phyloP scores from a whole-genome alignment of 331 rosid genomes.

The Pyracantha coccinea region DNA sequence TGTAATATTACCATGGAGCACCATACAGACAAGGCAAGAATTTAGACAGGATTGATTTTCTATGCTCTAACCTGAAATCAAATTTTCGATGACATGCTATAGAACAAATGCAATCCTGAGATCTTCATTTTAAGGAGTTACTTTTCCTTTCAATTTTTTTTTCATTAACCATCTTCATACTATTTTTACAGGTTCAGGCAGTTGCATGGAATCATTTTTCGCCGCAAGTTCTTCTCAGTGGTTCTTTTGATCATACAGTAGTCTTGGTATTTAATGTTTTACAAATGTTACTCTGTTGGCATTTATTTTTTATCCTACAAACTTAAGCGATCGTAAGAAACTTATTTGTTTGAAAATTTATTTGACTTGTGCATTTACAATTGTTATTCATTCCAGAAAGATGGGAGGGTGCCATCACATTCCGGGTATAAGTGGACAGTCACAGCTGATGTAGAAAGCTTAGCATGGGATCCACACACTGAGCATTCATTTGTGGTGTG shows the following conservation, averaged over 20 bases:
- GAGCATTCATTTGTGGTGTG: slow-evolving; percentile 87
- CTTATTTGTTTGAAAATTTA: slow-evolving; percentile 7
- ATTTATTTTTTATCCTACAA: background rate
- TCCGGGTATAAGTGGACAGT: slow-evolving; percentile 84
- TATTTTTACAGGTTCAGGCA: slow-evolving; percentile 75
- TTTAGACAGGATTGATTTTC: background rate
- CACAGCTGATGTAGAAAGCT: slow-evolving; percentile 79
- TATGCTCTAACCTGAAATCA: background rate
- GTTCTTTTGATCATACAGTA: slow-evolving; percentile 79
- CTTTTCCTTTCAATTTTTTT: background rate
- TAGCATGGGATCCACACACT: slow-evolving; percentile 93
- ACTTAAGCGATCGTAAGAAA: background rate
- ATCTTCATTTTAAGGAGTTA: background rate
- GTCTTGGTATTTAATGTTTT: slow-evolving; percentile 54
- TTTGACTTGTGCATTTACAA: background rate
- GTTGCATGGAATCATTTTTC: slow-evolving; percentile 80
- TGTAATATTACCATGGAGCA: slow-evolving; percentile 78
- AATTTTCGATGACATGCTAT: background rate
- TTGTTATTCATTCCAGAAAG: slow-evolving; percentile 56
- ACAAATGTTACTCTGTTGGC: background rate
- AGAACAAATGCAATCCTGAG: background rate
- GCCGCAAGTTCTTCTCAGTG: slow-evolving; percentile 82
- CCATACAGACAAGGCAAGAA: slow-evolving; percentile 76
- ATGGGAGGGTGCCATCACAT: slow-evolving; percentile 72
- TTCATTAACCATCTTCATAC: background rate